Percentiles rank a stretch among this genome's conserved stretches.
phyloP scores from a whole-genome alignment of 2,329 filamentous ascomycete genomes.

The Stemphylium vesicarium region DNA sequence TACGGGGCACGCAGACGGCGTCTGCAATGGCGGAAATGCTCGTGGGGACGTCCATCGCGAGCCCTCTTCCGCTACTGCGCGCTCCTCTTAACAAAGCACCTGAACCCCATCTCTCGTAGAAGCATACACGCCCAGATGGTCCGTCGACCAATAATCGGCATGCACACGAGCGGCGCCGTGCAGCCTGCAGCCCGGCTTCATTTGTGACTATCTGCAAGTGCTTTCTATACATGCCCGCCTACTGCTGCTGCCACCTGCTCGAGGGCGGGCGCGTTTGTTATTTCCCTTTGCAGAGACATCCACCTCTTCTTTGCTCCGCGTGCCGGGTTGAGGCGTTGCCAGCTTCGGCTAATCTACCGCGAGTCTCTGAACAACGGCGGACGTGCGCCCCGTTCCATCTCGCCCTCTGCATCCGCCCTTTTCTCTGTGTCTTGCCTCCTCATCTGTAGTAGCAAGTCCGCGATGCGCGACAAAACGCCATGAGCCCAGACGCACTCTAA shows the following conservation, averaged over 20 bases:
- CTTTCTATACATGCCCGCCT: background rate
- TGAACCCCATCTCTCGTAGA: slow-evolving; percentile 23
- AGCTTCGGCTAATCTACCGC: slow-evolving; percentile 25
- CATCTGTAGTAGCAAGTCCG: background rate
- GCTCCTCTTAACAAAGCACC: slow-evolving; percentile 18
- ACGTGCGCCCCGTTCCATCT: background rate
- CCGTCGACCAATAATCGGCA: slow-evolving; percentile 18
- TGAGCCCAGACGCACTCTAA: slow-evolving; percentile 10
- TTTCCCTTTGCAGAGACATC: slow-evolving; percentile 10
- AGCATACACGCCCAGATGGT: slow-evolving; percentile 19
- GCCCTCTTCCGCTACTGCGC: slow-evolving; percentile 12
- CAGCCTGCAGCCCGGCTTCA: slow-evolving; percentile 15
- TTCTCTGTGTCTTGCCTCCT: background rate
- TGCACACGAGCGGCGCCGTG: slow-evolving; percentile 14
- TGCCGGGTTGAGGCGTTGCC: slow-evolving; percentile 22
- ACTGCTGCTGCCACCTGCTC: background rate
- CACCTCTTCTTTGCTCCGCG: slow-evolving; percentile 17
- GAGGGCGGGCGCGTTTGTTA: slow-evolving; percentile 6
- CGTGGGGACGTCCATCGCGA: slow-evolving; percentile 16
- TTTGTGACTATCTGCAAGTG: slow-evolving; percentile 2
- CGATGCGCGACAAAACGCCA: slow-evolving; percentile 9
- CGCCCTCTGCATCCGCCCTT: background rate
- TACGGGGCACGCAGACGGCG: slow-evolving; percentile 6
- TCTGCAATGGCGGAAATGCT: slow-evolving; percentile 8
- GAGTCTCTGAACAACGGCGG: slow-evolving; percentile 2